Evolutionary conservation across 2,329 filamentous ascomycete species (phyloP).

Genomic region (Nemania sp.): DNA sequence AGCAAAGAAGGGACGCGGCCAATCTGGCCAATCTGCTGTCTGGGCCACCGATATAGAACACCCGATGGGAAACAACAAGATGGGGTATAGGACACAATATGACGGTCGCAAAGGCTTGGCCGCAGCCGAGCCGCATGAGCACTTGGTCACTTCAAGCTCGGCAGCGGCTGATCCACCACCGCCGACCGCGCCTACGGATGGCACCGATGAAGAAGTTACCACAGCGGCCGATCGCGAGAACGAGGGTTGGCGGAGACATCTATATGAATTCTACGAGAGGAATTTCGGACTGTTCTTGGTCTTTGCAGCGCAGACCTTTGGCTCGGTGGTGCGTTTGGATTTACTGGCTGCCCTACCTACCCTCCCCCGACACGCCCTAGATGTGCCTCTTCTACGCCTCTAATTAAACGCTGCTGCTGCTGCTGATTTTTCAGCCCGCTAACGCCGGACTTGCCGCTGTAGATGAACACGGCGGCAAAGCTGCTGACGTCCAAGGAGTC

Average conservation of each 20-base stretch:
- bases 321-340: conserved; percentile 41
- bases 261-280: conserved; percentile 51
- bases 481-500: conserved; percentile 40
- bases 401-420: no score
- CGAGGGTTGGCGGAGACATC: conserved; percentile 19
- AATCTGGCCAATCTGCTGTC: not conserved
- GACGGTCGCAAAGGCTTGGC: not conserved
- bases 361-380: no score
- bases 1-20: no score
- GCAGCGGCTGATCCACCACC: not conserved
- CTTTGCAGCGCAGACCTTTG: conserved; percentile 48
- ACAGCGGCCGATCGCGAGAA: not conserved
- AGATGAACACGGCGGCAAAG: conserved; percentile 50
- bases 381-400: no score
- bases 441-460: conserved; percentile 12
- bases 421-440: conserved; percentile 4
- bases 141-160: conserved; percentile 5
- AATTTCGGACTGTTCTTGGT: conserved; percentile 48
- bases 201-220: not conserved
- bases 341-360: no score
- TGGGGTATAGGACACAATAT: conserved; percentile 21
- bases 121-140: not conserved
- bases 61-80: not conserved
- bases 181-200: not conserved
- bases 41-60: not conserved